A percentile compares a stretch with the other conserved stretches of the same genome.
Conservation (phyloP, 495 filamentous ascomycete species). For the Hypomontagnella monticulosa region DNA sequence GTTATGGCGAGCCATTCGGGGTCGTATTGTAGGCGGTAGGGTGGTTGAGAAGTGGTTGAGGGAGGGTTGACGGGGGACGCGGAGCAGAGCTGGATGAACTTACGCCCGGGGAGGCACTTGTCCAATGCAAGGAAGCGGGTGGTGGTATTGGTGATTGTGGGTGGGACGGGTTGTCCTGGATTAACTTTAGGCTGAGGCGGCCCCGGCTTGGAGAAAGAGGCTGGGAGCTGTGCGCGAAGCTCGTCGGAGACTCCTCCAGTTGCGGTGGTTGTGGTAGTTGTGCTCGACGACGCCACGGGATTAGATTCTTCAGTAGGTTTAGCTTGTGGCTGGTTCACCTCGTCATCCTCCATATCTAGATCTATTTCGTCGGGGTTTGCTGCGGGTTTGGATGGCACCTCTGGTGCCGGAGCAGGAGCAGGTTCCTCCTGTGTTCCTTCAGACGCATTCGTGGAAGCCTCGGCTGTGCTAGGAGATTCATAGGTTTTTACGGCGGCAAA, state of each 20-base stretch:
- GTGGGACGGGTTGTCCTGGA: slow-evolving; percentile 57
- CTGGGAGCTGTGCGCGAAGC: slow-evolving; percentile 72
- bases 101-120: slow-evolving; percentile 78
- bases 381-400: background rate
- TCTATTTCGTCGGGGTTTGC: slow-evolving; percentile 65
- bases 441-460: slow-evolving; percentile 1
- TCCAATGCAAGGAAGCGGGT: slow-evolving; percentile 90
- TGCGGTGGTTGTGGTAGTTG: slow-evolving; percentile 4
- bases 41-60: slow-evolving; percentile 45
- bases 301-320: background rate
- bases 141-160: slow-evolving; percentile 72
- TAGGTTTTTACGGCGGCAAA: slow-evolving; percentile 79
- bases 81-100: slow-evolving; percentile 83
- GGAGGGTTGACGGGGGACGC: slow-evolving; percentile 55
- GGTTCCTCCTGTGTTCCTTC: slow-evolving; percentile 11
- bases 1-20: slow-evolving; percentile 95
- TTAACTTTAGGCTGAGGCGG: slow-evolving; percentile 39
- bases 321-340: slow-evolving; percentile 40
- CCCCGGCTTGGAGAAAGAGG: slow-evolving; percentile 64
- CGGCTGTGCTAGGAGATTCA: slow-evolving; percentile 47
- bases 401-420: background rate
- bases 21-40: slow-evolving; percentile 75
- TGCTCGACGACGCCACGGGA: background rate
- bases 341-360: slow-evolving; percentile 64
- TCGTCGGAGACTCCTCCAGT: slow-evolving; percentile 67